These are phyloP conservation scores for Alternaria metachromatica DNA, from an alignment of 2,329 filamentous ascomycete species.

Conservation along the genomic window DNA sequence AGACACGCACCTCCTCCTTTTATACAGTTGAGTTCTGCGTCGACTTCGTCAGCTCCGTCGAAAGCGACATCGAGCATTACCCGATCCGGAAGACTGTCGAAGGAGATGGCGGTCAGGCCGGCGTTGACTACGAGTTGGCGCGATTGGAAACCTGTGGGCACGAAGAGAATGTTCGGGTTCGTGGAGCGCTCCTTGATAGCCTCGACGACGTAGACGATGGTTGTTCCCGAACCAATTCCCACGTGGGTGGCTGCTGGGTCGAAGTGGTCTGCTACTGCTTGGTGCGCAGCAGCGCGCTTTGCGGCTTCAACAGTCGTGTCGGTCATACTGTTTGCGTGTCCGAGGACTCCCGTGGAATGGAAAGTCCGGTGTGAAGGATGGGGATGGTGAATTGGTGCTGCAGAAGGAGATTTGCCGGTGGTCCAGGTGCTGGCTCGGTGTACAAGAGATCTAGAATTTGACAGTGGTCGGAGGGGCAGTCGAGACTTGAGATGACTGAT, in stretches of 20 bases:
- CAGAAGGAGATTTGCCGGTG: background rate
- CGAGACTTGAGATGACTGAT: slow-evolving; percentile 38
- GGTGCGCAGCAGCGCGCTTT: slow-evolving; percentile 76
- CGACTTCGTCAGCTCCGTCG: slow-evolving; percentile 96
- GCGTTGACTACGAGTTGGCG: slow-evolving; percentile 83
- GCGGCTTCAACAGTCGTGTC: slow-evolving; percentile 66
- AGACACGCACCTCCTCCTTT: slow-evolving; percentile 97
- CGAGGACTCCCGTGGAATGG: slow-evolving; percentile 11
- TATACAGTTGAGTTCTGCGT: slow-evolving; percentile 93
- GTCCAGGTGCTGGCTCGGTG: slow-evolving; percentile 3
- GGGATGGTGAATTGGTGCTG: background rate
- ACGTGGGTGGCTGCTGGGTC: slow-evolving; percentile 67
- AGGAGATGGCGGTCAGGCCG: slow-evolving; percentile 76
- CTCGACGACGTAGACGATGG: slow-evolving; percentile 84
- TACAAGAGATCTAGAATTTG: slow-evolving; percentile 10
- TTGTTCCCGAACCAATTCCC: slow-evolving; percentile 82
- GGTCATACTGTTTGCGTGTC: slow-evolving; percentile 31
- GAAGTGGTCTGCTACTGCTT: slow-evolving; percentile 76
- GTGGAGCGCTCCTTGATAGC: slow-evolving; percentile 64
- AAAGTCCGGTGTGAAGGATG: background rate
- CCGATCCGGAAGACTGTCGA: slow-evolving; percentile 73
- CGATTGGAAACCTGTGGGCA: slow-evolving; percentile 91
- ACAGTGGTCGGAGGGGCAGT: slow-evolving; percentile 27
- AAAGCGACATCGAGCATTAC: slow-evolving; percentile 84
- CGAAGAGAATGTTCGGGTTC: slow-evolving; percentile 72